phyloP scores from a whole-genome alignment of 306 rosid genomes.

The Delonix regia region DNA sequence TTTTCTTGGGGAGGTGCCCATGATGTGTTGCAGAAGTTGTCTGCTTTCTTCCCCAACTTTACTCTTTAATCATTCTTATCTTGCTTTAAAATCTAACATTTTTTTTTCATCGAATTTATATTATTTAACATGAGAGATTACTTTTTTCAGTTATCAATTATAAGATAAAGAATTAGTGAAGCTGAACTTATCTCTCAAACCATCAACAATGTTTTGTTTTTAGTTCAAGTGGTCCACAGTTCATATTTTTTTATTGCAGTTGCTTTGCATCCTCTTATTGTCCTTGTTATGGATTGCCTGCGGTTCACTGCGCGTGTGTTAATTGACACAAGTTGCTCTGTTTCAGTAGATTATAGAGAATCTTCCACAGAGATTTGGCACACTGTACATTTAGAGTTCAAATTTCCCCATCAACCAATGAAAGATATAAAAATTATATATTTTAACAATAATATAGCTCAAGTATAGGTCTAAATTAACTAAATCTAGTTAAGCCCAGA shows the following conservation, averaged over 20 bases:
- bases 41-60: slow-evolving; percentile 28
- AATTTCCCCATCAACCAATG: not conserved
- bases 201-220: not conserved
- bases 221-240: slow-evolving; percentile 23
- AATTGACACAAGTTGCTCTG: slow-evolving; percentile 14
- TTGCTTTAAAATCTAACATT: not conserved
- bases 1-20: slow-evolving; percentile 34
- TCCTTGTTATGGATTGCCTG: not conserved
- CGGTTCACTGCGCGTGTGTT: slow-evolving; percentile 26
- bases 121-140: not conserved
- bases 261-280: not conserved
- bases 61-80: not conserved
- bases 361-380: not conserved
- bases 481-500: not conserved
- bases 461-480: not conserved
- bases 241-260: slow-evolving; percentile 23
- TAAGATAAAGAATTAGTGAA: not conserved
- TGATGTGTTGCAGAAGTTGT: slow-evolving; percentile 34
- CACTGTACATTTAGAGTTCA: not conserved
- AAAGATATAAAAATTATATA: not conserved
- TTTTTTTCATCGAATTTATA: not conserved
- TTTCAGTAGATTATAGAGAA: not conserved
- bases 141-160: not conserved
- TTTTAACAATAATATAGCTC: not conserved
- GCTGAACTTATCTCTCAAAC: not conserved